phyloP scores from a whole-genome alignment of 1,139 yeast species.

The Yamadazyma sp. region DNA sequence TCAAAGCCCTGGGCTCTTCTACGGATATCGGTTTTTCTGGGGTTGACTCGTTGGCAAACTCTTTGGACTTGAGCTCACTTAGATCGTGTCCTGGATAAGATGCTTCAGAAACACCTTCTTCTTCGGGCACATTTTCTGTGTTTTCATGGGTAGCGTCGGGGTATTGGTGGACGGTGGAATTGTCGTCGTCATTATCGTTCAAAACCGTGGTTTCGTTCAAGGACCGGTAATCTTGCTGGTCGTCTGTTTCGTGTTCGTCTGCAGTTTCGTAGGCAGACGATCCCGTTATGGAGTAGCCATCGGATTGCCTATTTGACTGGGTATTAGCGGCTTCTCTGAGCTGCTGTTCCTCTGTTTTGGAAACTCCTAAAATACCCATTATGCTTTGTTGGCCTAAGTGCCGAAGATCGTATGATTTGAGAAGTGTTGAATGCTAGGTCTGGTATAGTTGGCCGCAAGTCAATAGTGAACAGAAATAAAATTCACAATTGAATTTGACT shows the following conservation, averaged over 20 bases:
- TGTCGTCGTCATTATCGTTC: slow-evolving; percentile 3
- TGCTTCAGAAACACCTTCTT: neutral
- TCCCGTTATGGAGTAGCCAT: slow-evolving; percentile 18
- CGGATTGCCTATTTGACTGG: slow-evolving; percentile 9
- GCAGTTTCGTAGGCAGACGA: slow-evolving; percentile 40
- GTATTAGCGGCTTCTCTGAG: slow-evolving; percentile 33
- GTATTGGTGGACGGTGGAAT: slow-evolving; percentile 1
- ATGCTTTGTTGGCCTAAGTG: no score
- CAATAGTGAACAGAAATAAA: no score
- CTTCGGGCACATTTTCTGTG: no score
- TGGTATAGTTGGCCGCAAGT: no score
- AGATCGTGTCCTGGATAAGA: neutral
- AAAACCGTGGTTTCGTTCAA: no score
- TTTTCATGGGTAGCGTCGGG: no score
- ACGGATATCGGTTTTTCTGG: neutral
- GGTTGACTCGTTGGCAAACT: no score
- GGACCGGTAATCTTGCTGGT: no score
- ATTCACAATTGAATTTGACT: neutral
- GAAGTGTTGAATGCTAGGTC: no score
- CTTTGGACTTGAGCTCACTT: neutral
- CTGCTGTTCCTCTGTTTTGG: slow-evolving; percentile 36
- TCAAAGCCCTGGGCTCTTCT: slow-evolving; percentile 17
- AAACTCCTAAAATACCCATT: slow-evolving; percentile 30
- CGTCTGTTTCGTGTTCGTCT: no score
- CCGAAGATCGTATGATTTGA: no score